phyloP scores from a whole-genome alignment of 495 filamentous ascomycete genomes.

The Aspergillus kassunensis region DNA sequence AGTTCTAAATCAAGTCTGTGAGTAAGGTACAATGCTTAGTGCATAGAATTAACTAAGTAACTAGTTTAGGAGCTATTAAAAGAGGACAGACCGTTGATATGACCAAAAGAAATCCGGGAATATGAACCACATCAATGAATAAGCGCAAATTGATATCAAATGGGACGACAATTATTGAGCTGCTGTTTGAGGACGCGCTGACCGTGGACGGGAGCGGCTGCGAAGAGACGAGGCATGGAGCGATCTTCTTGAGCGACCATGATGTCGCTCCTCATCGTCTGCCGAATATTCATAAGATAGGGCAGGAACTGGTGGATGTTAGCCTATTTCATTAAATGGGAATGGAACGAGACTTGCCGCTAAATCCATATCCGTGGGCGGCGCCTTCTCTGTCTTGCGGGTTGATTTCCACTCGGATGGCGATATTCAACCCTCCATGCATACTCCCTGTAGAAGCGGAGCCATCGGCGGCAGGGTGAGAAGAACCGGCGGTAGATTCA shows the following conservation, averaged over 20 bases:
- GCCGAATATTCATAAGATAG: slow-evolving; percentile 1
- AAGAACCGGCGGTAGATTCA: slow-evolving; percentile 61
- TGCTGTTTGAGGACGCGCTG: slow-evolving; percentile 17
- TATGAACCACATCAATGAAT: slow-evolving; percentile 17
- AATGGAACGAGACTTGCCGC: slow-evolving; percentile 32
- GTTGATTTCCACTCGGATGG: slow-evolving; percentile 66
- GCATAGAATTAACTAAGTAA: too few relatives aligned
- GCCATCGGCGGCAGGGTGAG: slow-evolving; percentile 56
- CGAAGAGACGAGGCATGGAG: slow-evolving; percentile 12
- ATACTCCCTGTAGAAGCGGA: slow-evolving; percentile 47
- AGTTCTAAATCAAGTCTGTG: too few relatives aligned
- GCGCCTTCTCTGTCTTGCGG: slow-evolving; percentile 58
- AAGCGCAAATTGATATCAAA: slow-evolving; percentile 7
- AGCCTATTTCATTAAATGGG: neutral
- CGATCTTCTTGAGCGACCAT: slow-evolving; percentile 18
- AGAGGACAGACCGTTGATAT: neutral
- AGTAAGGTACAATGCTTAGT: too few relatives aligned
- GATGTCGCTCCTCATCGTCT: slow-evolving; percentile 4
- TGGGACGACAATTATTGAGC: neutral
- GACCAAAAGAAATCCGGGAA: neutral
- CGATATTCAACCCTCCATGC: slow-evolving; percentile 63
- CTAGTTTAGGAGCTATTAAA: too few relatives aligned
- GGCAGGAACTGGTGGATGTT: neutral
- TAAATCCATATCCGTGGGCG: slow-evolving; percentile 67
- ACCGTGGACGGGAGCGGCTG: slow-evolving; percentile 2